Evolutionary conservation across 495 filamentous ascomycete genomes (phyloP), one percentile per base, ranked within the genome.

Genomic region (Pseudevernia furfuracea): DNA sequence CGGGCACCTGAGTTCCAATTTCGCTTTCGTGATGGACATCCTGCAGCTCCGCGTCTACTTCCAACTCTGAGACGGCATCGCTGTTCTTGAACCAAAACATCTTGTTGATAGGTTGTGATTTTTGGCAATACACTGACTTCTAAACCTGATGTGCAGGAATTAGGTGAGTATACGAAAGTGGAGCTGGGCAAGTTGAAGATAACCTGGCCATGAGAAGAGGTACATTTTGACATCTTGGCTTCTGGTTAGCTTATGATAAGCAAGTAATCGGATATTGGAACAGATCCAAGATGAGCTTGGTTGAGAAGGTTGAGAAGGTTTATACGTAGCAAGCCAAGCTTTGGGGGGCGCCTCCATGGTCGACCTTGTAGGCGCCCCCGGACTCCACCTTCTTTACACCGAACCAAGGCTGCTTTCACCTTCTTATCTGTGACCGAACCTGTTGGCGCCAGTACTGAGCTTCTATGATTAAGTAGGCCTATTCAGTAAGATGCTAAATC

Each of bases 271-370:
- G 19, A 8, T 30, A 0, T 14, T 30, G 49, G 28, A 32, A 53
- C 25, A 17, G 3, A 1, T 3, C 11, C 5, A 15, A 17, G 10
- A 32, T 30, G 17, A 14, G 25, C 1, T 30, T 17, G 14, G 23
- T 53, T 53, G 49, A 49, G 46, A 48, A 48, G 48, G 48, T 48
- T n/a, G n/a, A n/a, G n/a, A 36, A 36, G 34, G 34, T 36, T 39
- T 39, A 5, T 39, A 39, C 37, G 37, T 39, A 39, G 46, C 10
- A 25, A 25, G 46, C 46, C 46, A 49, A 49, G 46, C 6, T 3
- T 49, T 12, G 23, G 46, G 46, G 46, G n/a, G 34, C 46, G 46
- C 23, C 46, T 49, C n/a, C 46, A 9, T n/a, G 46, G 46, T n/a
- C 46, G 46, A 23, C n/a, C n/a, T n/a, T n/a, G n/a, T 36, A 36